phyloP scores from a whole-genome alignment of 345 rosid genomes.

The Eucalyptus virginea region DNA sequence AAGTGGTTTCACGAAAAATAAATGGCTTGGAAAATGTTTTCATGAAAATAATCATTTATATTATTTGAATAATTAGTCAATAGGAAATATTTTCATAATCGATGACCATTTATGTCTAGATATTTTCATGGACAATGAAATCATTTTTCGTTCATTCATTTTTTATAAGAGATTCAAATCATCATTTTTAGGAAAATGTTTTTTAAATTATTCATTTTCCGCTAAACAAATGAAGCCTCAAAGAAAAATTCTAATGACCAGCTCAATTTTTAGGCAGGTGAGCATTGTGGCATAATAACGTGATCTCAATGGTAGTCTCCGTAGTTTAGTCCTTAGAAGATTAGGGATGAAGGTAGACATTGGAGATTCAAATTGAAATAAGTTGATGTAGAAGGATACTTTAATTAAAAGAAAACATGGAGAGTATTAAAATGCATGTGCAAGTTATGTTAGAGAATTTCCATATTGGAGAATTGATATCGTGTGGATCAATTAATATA shows the following conservation, averaged over 20 bases:
- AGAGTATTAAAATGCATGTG: not conserved
- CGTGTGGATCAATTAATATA: not conserved
- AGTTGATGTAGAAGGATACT: accelerated
- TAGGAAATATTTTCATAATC: not conserved
- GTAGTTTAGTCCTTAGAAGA: not conserved
- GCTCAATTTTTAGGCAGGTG: not conserved
- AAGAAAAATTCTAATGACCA: accelerated
- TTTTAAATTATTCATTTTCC: not conserved
- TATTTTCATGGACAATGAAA: not conserved
- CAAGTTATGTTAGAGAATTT: not conserved
- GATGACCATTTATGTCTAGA: not conserved
- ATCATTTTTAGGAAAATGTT: not conserved
- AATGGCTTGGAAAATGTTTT: not conserved
- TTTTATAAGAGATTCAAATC: no score
- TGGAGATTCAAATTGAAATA: not conserved
- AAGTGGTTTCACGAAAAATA: not conserved
- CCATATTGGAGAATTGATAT: accelerated
- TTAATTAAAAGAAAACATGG: not conserved
- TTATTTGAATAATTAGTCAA: not conserved
- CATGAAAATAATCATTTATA: not conserved
- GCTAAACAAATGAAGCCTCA: accelerated
- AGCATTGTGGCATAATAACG: accelerated
- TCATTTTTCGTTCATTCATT: accelerated
- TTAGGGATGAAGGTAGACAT: accelerated
- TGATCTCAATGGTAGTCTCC: not conserved